Evolutionary conservation across 2,329 filamentous ascomycete species (phyloP), one percentile per base, ranked within the genome.

Genomic region (Xylaria sp.): DNA sequence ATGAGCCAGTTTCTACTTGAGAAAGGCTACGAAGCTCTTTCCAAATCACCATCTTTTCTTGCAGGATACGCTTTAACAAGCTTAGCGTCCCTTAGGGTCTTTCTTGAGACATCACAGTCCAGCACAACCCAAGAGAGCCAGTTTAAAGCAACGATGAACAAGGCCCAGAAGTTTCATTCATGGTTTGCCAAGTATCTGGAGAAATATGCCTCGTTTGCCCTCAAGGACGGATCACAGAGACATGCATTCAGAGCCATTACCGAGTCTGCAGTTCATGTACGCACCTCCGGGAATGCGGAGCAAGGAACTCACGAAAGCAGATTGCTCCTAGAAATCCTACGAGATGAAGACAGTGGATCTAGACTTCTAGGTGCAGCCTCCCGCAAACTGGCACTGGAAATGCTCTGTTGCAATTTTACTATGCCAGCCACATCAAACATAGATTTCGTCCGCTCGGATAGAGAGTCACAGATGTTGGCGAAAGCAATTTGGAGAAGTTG

Each of bases 41-140:
- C 79, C 3, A 84, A 87, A 39, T 85, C 86, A 0, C 90, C 94
- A 0, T 91, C 90, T 0, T 98, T 98, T 75, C 83, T 97, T 51
- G 90, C 92, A 12, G 95, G 94, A 0, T 92, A 94, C 71, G 87
- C 91, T 0, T 82, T 98, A 20, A 93, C 94, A 0, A 91, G 92
- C 0, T 82, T 98, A 3, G 89, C 94, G 2, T 94, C 93, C 2
- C 84, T 98, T 23, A 88, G 91, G 54, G 87, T 90, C 9, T 94
- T 97, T 75, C 83, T 97, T 18, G 88, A 90, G 52, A 91, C 91
- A 1, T 89, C 88, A 39, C 91, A 94, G 75, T 89, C 92, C 13
- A 94, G 90, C 75, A 95, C 92, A 3, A 95, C 93, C 0, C 93
- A 97, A 75, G 93, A 97, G 77, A 93, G 88, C 68, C 93, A 97